Base-by-base conservation (phyloP, 768 basidiomycete species). In the Pleurotus pulmonarius region DNA sequence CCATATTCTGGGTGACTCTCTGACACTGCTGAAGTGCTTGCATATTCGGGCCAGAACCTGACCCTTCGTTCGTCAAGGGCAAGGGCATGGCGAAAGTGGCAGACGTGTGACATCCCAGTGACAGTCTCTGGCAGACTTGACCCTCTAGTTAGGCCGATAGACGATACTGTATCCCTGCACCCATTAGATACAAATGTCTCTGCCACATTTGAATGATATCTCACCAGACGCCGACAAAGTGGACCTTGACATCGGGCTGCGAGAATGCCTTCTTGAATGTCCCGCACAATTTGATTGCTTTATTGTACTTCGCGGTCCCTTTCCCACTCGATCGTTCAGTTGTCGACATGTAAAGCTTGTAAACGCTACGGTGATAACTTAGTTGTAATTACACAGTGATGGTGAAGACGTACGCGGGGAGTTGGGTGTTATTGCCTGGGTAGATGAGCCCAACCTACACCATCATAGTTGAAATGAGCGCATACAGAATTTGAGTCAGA, bases 61-160 rank as follows among this genome's bases (percentile, higher is more conserved):
- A 78, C 76, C 4, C 79, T 70, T 22, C 70, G 65, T 44, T 80
- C 79, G 55, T 80, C 78, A 25, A 79, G 63, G 0, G 79, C 78
- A 2, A 80, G 63, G 1, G 76, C 78, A 61, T 80, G 78, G 5
- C 77, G 71, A 55, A 80, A 78, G 43, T 66, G 67, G 43, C 73
- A 75, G 4, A 79, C 65, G 49, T 77, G 70, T 37, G 58, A 57
- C 62, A 63, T 63, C 24, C 44, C 45, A 0, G 60, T 54, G 39
- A 58, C 66, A 7, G 72, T 72, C 24, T 56, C 58, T 3, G 77
- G 74, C 5, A 76, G 55, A 16, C 58, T 64, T 11, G 56, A 65
- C 9, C 55, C 59, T 46, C 75, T 61, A 4, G 3, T 26, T 26
- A 77, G 8, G 3, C 78, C 75, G 41, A 80, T 68, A 0, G 78